Base-by-base conservation (phyloP, 2,329 filamentous ascomycete species). In the Coniochaeta sp. region DNA sequence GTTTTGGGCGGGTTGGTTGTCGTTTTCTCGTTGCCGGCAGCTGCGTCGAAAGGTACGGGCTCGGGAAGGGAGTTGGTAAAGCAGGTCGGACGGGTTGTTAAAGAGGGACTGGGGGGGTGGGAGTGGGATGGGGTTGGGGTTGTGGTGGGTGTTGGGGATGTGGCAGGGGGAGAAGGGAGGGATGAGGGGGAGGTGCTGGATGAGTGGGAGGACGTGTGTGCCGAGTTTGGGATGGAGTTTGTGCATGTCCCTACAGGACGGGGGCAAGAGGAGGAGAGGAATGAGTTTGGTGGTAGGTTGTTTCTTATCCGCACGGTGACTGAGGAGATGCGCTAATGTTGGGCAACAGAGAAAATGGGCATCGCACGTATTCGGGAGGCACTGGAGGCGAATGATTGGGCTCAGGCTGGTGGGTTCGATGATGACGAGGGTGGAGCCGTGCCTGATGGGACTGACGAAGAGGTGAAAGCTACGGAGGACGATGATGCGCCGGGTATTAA, bases 311-410 rank as follows among this genome's bases (percentile, higher is more conserved):
- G 16, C 47, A 52, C 28, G 30, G n/a, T n/a, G n/a, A n/a, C n/a
- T n/a, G n/a, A n/a, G n/a, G n/a, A n/a, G n/a, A n/a, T n/a, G n/a
- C n/a, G n/a, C 61, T 67, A 27, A 66, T 40, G 14, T 52, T 35
- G 4, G 12, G 22, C 3, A n/a, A 40, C 53, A 81, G 83, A 86
- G 64, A 78, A 77, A 53, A 76, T 72, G 28, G 83, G 83, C 14
- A 72, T 86, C 32, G 70, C 77, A 1, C 73, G 84, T 9, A 72
- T 81, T 2, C 70, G 73, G 9, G 82, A 87, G 60, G 83, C 83
- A 0, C 65, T 87, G 13, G 76, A 86, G 60, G 72, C 82, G 14
- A 87, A 86, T 61, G 83, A 86, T 64, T 87, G 84, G 84, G 73
- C 70, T 4, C 47, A 33, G 69, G 50, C 56, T 3, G 45, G 24